phyloP scores from a whole-genome alignment of 2,329 filamentous ascomycete genomes.

The Aureobasidium sp. region DNA sequence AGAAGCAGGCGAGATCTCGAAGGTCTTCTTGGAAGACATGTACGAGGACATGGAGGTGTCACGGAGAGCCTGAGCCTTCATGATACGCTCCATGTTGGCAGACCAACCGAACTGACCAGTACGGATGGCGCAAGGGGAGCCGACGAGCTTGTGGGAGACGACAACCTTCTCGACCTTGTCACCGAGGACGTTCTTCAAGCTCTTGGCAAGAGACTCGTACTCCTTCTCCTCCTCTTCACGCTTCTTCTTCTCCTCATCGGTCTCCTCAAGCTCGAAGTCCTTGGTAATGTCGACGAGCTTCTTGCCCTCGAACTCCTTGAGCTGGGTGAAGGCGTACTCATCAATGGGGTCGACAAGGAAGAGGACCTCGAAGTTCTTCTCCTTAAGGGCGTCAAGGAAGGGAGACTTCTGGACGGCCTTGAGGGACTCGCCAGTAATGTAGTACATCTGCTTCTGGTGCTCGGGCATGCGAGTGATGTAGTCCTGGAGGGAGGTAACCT shows the following conservation, averaged over 20 bases:
- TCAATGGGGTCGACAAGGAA: conserved; percentile 99
- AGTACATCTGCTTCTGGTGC: conserved; percentile 99
- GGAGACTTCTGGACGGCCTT: conserved; percentile 97
- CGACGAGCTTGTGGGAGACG: conserved; percentile 93
- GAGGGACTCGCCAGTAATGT: conserved; percentile 99
- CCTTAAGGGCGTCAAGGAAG: conserved; percentile 97
- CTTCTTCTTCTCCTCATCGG: conserved; percentile 95
- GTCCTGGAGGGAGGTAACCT: conserved; percentile 89
- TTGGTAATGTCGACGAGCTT: conserved; percentile 99
- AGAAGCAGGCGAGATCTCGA: conserved; percentile 99
- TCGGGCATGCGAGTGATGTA: conserved; percentile 99
- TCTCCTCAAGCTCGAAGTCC: conserved; percentile 99
- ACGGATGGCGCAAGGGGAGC: conserved; percentile 94
- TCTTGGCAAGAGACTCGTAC: conserved; percentile 89
- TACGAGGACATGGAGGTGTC: conserved; percentile 99
- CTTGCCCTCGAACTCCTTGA: conserved; percentile 99
- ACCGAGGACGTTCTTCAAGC: conserved; percentile 96
- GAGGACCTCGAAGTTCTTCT: conserved; percentile 98
- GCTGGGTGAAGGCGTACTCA: conserved; percentile 98
- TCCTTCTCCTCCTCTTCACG: conserved; percentile 98
- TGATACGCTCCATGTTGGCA: conserved; percentile 99
- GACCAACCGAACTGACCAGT: conserved; percentile 99
- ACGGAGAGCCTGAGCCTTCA: conserved; percentile 99
- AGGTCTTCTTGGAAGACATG: conserved; percentile 99
- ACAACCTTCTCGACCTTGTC: conserved; percentile 99